Evolutionary conservation across 2,329 filamentous ascomycete genomes (phyloP).

Genomic region (Colletotrichum graminicola): DNA sequence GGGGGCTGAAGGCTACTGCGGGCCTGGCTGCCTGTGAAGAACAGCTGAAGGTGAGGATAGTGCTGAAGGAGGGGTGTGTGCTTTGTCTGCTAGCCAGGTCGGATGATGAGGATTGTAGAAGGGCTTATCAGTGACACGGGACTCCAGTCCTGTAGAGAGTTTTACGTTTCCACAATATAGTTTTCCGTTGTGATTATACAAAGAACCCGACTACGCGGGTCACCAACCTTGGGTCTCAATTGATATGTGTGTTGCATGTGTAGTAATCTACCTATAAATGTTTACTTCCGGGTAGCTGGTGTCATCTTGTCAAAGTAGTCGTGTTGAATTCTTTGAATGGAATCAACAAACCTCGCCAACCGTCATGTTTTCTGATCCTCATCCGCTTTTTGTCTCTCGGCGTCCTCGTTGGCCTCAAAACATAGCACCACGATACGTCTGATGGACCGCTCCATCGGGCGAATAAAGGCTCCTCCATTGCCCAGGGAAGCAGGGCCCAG

Average conservation of each 20-base stretch:
- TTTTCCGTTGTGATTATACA: neutral
- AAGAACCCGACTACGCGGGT: neutral
- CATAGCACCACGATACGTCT: too few relatives aligned
- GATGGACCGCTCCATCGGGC: too few relatives aligned
- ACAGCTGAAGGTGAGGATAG: slow-evolving; percentile 41
- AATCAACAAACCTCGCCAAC: neutral
- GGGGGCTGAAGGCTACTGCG: slow-evolving; percentile 55
- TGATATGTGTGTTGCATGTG: neutral
- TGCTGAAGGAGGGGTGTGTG: neutral
- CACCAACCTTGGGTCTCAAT: neutral
- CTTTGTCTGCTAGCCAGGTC: slow-evolving; percentile 14
- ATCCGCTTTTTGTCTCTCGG: too few relatives aligned
- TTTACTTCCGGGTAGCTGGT: neutral
- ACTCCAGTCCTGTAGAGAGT: slow-evolving; percentile 15
- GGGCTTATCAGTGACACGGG: slow-evolving; percentile 21
- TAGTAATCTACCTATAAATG: neutral
- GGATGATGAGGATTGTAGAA: neutral
- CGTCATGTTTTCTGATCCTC: neutral
- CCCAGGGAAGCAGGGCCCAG: too few relatives aligned
- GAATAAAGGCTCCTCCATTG: too few relatives aligned
- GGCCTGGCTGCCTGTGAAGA: slow-evolving; percentile 45
- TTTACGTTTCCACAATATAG: neutral
- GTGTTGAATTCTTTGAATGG: neutral
- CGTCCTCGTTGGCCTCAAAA: too few relatives aligned
- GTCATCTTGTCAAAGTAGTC: neutral